Evolutionary conservation across 2,329 filamentous ascomycete genomes (phyloP), one percentile per base, ranked within the genome.

Genomic region (Parastagonospora nodorum): DNA sequence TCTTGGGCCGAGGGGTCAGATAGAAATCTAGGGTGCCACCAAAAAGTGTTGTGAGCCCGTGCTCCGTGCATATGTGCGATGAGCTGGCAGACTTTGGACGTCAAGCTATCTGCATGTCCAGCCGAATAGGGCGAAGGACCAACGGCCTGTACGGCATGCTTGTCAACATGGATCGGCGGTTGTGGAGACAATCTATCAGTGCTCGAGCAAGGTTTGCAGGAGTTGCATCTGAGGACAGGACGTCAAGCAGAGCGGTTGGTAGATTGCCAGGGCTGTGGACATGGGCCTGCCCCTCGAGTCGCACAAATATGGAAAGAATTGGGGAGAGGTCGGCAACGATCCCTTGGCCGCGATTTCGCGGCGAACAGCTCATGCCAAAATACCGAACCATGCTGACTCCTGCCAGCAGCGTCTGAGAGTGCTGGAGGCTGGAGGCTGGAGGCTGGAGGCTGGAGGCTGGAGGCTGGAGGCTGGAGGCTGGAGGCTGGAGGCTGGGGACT

Each of bases 21-120:
- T 53, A 62, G 61, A 64, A 63, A 64, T 66, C 60, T 66, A 63
- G 67, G 69, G 63, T 71, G 68, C 62, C 66, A 71, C 65, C 67
- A 67, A 53, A 57, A 63, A 61, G 45, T 53, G 63, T 63, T 48
- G 63, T 69, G 62, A 55, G 64, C 51, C 66, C 65, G 66, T 64
- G 63, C 63, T 68, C 63, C 52, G 62, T 72, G 68, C 67, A 72
- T 66, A 68, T 62, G 62, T 65, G 62, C 63, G 68, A 68, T 70
- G 68, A 61, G 72, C 71, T 70, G 71, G 69, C 68, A 69, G 67
- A 67, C 66, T 61, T 63, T 63, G 60, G 50, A 58, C 42, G 61
- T 63, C 58, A 61, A 67, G 59, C 67, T 61, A 72, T 64, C 66
- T 71, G 71, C 68, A 66, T 65, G 66, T 56, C 53, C 56, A 33